Base-by-base conservation (phyloP, 192 early-diverging fungal genomes). In the Podila clonocystis region DNA sequence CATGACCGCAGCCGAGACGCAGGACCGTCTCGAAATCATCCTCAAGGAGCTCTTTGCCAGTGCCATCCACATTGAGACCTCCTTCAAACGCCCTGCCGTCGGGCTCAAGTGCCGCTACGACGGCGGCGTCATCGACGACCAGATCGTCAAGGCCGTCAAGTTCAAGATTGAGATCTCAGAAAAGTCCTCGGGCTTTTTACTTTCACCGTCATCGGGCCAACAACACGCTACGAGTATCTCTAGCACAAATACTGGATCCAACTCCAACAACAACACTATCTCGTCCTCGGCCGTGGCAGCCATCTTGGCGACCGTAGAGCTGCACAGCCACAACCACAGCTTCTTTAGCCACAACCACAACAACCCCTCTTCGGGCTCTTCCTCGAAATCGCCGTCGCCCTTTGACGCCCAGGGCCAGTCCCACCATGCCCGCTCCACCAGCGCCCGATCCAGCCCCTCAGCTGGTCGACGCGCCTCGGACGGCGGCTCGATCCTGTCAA, bases 101-200 rank as follows among this genome's bases (percentile, higher is more conserved):
- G 74, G 74, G 8, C 50, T 76, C 63, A 76, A 76, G 45, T 76
- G 74, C 57, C 62, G 68, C 31, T 76, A 58, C 28, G 74, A 76
- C 20, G 74, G 68, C 20, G 74, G 74, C 65, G 75, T 67, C 5
- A 66, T 79, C 58, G 70, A 63, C 28, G 70, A 72, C n/a, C 68
- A 68, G 50, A 1, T 22, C 17, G 76, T 66, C 34, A 79, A 72
- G 45, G 59, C 76, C 0, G 76, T 79, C 69, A 79, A 79, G 38
- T 79, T 79, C 65, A 79, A 72, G 57, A 59, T 79, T 5, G 76
- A 79, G 6, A 79, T 79, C 12, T 62, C 70, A 3, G 76, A 79
- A 36, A 79, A 79, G 63, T 12, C 50, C 5, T n/a, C 20, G 28
- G 11, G 33, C 28, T 65, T 52, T 38, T 64, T 15, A 8, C 22